Conservation (phyloP, 768 basidiomycete species). For the Mycena vitilis region DNA sequence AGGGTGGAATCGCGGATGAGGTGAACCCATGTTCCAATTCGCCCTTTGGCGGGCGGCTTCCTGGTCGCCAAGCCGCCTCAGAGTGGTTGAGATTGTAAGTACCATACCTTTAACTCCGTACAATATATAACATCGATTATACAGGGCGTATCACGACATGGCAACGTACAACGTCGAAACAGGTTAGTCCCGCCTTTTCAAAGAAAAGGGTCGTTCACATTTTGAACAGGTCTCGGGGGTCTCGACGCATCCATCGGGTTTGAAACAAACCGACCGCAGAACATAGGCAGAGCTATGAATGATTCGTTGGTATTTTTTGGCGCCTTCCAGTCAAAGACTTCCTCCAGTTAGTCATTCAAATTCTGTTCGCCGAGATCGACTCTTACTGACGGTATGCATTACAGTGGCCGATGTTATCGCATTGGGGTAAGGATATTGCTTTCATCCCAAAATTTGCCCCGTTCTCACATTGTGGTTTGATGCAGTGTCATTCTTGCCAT, state of each 20-base stretch:
- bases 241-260: conserved; percentile 44
- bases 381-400: neutral
- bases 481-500: conserved; percentile 27
- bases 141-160: conserved; percentile 41
- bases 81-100: conserved; percentile 30
- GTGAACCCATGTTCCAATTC: conserved; percentile 16
- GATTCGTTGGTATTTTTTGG: conserved; percentile 22
- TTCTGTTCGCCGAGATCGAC: neutral
- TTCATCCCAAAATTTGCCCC: neutral
- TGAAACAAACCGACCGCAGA: conserved; percentile 36
- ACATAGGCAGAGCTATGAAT: conserved; percentile 17
- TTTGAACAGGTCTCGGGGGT: conserved; percentile 41
- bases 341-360: conserved; percentile 11
- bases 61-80: conserved; percentile 22
- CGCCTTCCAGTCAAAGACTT: conserved; percentile 22
- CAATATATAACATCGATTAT: neutral
- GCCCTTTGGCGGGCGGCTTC: conserved; percentile 14
- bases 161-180: conserved; percentile 40
- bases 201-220: conserved; percentile 28
- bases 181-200: too few relatives aligned
- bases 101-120: neutral
- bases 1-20: conserved; percentile 21
- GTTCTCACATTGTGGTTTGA: neutral
- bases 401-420: conserved; percentile 23
- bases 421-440: conserved; percentile 3